Percentiles rank a stretch among this genome's conserved stretches.
Evolutionary conservation across 257 asterid species (phyloP).

Genomic region (Ilex asprella): DNA sequence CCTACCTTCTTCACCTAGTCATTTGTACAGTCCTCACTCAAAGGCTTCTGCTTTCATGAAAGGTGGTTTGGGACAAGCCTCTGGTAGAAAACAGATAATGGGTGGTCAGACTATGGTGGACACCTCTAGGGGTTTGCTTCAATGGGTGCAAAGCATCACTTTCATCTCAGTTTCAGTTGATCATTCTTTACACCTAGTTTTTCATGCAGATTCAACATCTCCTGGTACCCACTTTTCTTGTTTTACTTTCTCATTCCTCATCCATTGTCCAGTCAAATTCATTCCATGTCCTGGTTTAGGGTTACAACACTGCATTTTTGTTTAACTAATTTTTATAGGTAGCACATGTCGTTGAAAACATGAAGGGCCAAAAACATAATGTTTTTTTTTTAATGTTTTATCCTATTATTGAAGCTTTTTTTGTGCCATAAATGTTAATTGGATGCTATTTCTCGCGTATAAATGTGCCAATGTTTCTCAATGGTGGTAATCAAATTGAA

Average conservation of each 20-base stretch:
- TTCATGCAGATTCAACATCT: constrained; percentile 71
- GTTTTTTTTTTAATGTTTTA: background rate
- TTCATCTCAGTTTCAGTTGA: constrained; percentile 83
- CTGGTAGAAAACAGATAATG: constrained; percentile 76
- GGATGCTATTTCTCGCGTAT: too few relatives aligned
- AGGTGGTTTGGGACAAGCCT: constrained; percentile 74
- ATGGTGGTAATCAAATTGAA: too few relatives aligned
- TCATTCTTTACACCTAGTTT: constrained; percentile 77
- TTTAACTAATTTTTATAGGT: too few relatives aligned
- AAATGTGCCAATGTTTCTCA: too few relatives aligned
- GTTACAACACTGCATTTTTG: too few relatives aligned
- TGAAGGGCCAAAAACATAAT: too few relatives aligned
- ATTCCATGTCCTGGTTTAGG: too few relatives aligned
- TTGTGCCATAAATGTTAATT: too few relatives aligned
- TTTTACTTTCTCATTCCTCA: background rate
- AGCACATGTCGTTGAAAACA: too few relatives aligned
- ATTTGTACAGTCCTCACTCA: constrained; percentile 67
- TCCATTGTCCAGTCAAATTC: constrained; percentile 3
- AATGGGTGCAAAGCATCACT: constrained; percentile 96
- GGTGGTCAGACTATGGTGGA: constrained; percentile 67
- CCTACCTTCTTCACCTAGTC: constrained; percentile 61
- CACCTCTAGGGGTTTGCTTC: constrained; percentile 83
- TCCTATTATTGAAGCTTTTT: constrained; percentile 1
- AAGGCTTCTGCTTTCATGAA: constrained; percentile 72
- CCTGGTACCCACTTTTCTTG: constrained; percentile 42